phyloP scores from a whole-genome alignment of 2,329 filamentous ascomycete species.

The Aphanoascus verrucosus region DNA sequence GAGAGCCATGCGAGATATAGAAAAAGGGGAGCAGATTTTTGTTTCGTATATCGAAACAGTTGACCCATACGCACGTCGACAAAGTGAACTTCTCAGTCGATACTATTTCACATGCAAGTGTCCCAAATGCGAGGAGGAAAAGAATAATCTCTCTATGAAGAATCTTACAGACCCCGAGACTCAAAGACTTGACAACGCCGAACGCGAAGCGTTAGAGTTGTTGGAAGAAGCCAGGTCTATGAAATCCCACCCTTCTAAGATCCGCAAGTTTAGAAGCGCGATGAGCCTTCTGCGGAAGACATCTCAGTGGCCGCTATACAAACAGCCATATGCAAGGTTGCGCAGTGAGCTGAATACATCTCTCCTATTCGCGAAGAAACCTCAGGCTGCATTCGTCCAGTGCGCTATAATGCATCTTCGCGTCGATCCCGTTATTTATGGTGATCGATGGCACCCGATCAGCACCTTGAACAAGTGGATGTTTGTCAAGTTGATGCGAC shows the following conservation, averaged over 20 bases:
- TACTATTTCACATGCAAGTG: slow-evolving; percentile 53
- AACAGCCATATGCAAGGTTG: slow-evolving; percentile 46
- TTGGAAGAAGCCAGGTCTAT: slow-evolving; percentile 19
- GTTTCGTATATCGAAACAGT: slow-evolving; percentile 53
- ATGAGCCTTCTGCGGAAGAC: slow-evolving; percentile 34
- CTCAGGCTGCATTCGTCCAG: slow-evolving; percentile 41
- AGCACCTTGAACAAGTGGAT: slow-evolving; percentile 40
- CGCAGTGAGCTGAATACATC: slow-evolving; percentile 44
- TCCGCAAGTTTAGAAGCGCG: slow-evolving; percentile 29
- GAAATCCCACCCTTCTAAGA: slow-evolving; percentile 21
- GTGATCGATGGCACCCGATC: slow-evolving; percentile 42
- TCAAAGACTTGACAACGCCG: slow-evolving; percentile 16
- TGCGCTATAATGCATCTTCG: slow-evolving; percentile 42
- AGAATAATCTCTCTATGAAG: slow-evolving; percentile 16
- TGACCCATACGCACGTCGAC: slow-evolving; percentile 41
- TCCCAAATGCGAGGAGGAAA: slow-evolving; percentile 35
- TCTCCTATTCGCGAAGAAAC: slow-evolving; percentile 36
- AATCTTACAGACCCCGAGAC: neutral
- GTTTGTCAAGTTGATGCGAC: slow-evolving; percentile 20
- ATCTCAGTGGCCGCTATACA: slow-evolving; percentile 38
- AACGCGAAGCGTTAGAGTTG: slow-evolving; percentile 20
- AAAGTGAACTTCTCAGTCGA: slow-evolving; percentile 41
- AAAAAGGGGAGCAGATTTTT: slow-evolving; percentile 47
- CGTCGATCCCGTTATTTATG: slow-evolving; percentile 44
- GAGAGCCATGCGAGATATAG: slow-evolving; percentile 44